Evolutionary conservation across 805 yeast species (phyloP), one percentile per base, ranked within the genome.

Genomic region (Yamadazyma scolyti): DNA sequence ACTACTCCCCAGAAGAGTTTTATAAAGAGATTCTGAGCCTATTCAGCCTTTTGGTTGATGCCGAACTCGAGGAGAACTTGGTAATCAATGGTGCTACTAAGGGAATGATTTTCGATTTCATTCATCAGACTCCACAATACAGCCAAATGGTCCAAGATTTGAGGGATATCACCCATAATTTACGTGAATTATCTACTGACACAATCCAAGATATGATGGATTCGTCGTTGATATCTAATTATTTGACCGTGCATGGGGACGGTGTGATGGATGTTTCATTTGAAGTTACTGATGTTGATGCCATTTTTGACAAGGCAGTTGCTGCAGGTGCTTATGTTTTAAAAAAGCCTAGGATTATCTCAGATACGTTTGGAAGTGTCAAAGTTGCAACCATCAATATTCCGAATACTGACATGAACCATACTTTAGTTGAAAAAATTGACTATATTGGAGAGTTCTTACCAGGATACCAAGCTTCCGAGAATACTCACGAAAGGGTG

Each of bases 251-350:
- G 4, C 95, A 86, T 52, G 90, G 94, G 1, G 89, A 83, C 48
- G 83, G 86, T 4, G 85, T 85, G n/a, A 75, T 75, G 51, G 93
- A 86, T 47, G 75, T 86, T 8, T 73, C 86, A 0, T 80, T 85
- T 44, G 49, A 48, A n/a, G 90, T 83, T 0, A 59, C 55, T 4
- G 61, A 79, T 43, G 75, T 75, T 9, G 67, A 59, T 4, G 40
- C 41, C 1, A 63, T 71, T 2, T 79, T 52, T 39, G 39, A 51
- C 1, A 55, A 56, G 22, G 84, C 90, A 0, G 42, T 74, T 3
- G 27, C 40, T 2, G 60, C 60, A 11, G 89, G 89, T 1, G 89
- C 82, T 1, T 47, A 46, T 18, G 38, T 64, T 0, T 34, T 56
- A 4, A 36, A 49, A 10, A 52, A 42, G 3, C 60, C 71, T 0